Conservation (phyloP, 495 filamentous ascomycete genomes). For the Podospora sp. region DNA sequence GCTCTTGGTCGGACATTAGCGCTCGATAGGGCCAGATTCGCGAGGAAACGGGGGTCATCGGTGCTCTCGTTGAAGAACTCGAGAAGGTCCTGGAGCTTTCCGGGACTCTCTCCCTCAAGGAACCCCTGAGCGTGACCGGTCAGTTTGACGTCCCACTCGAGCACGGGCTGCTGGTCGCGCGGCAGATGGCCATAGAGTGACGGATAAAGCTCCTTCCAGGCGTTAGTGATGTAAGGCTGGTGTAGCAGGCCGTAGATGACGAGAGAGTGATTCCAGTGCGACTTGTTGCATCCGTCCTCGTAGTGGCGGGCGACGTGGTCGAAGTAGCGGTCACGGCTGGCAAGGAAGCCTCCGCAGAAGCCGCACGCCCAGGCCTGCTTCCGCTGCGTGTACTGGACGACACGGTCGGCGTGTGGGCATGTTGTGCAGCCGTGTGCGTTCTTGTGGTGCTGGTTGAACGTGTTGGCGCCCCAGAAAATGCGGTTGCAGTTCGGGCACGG, state of each 20-base stretch:
- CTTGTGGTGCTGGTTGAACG: slow-evolving; percentile 56
- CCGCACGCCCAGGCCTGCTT: slow-evolving; percentile 48
- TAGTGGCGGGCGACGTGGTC: slow-evolving; percentile 55
- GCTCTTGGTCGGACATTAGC: slow-evolving; percentile 44
- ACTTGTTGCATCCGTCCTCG: slow-evolving; percentile 50
- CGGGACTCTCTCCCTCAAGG: slow-evolving; percentile 49
- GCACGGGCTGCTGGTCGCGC: slow-evolving; percentile 47
- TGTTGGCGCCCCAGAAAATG: slow-evolving; percentile 54
- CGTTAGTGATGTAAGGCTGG: slow-evolving; percentile 49
- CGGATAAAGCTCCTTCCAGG: slow-evolving; percentile 48
- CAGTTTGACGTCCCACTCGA: slow-evolving; percentile 48
- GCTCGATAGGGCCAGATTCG: slow-evolving; percentile 45
- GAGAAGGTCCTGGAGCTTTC: slow-evolving; percentile 53
- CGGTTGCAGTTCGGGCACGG: slow-evolving; percentile 53
- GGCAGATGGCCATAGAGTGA: slow-evolving; percentile 43
- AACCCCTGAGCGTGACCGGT: slow-evolving; percentile 54
- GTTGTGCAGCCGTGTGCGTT: slow-evolving; percentile 53
- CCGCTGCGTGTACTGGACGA: slow-evolving; percentile 42
- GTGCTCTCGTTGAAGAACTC: slow-evolving; percentile 50
- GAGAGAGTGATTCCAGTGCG: slow-evolving; percentile 52
- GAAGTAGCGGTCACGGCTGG: slow-evolving; percentile 51
- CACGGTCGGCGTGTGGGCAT: slow-evolving; percentile 51
- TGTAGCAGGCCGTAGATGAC: slow-evolving; percentile 55
- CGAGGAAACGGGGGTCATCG: slow-evolving; percentile 45
- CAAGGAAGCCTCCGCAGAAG: slow-evolving; percentile 52